Evolutionary conservation across 495 filamentous ascomycete genomes (phyloP).

Genomic region (Penicillium turbatum): DNA sequence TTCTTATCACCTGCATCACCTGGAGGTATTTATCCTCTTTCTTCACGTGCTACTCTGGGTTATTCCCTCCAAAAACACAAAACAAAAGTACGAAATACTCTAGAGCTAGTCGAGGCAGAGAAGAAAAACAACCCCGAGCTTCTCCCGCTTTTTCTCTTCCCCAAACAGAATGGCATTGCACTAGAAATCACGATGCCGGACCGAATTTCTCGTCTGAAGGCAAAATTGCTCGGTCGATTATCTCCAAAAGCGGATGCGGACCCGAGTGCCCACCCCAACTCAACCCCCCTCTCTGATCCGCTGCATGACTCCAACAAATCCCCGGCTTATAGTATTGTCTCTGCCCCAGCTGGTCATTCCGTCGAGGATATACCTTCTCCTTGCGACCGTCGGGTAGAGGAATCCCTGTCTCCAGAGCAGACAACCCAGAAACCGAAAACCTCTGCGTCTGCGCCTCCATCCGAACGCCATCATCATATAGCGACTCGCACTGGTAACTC

Average conservation of each 20-base stretch:
- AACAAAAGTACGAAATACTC: no score
- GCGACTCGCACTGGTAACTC: slow-evolving; percentile 11
- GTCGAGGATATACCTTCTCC: slow-evolving; percentile 10
- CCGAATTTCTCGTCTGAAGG: slow-evolving; percentile 35
- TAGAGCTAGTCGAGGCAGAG: no score
- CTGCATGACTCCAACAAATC: slow-evolving; percentile 24
- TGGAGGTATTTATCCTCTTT: no score
- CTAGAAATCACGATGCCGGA: slow-evolving; percentile 30
- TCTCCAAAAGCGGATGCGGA: slow-evolving; percentile 34
- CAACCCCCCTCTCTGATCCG: slow-evolving; percentile 21
- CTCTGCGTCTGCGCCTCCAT: slow-evolving; percentile 7
- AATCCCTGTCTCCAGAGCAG: slow-evolving; percentile 3
- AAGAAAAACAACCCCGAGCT: background rate
- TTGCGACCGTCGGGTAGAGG: slow-evolving; percentile 5
- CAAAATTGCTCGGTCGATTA: slow-evolving; percentile 40
- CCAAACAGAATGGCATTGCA: background rate
- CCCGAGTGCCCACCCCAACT: slow-evolving; percentile 26
- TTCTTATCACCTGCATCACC: no score
- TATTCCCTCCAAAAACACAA: no score
- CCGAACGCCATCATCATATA: slow-evolving; percentile 9
- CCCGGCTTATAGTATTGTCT: slow-evolving; percentile 21
- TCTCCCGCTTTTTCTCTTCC: background rate
- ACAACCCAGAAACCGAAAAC: slow-evolving; percentile 3
- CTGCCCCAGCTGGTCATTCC: slow-evolving; percentile 8
- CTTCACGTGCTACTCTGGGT: no score